Base-by-base conservation (phyloP, 2,329 filamentous ascomycete genomes). In the Penicillium hesseltinei region DNA sequence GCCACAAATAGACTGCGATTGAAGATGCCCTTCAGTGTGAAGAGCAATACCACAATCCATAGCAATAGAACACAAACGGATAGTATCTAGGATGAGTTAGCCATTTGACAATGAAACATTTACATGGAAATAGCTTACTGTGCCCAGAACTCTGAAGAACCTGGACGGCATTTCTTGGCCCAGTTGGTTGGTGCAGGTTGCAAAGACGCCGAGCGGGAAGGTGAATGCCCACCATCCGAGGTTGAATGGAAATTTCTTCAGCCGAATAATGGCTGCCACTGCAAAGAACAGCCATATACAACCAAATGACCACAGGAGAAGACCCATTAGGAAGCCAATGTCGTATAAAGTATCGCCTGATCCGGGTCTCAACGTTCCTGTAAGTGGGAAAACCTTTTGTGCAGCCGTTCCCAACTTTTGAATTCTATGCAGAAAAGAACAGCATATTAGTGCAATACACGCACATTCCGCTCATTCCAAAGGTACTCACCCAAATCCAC, bases 171-270 rank as follows among this genome's bases (percentile, higher is more conserved):
- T 36, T 29, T 29, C 42, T 45, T 10, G 9, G 10, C 25, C 42
- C 9, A 45, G 42, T 10, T 45, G 42, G 42, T 29, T 45, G 10
- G 42, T 45, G 17, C 42, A 45, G 17, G 27, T 45, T 13, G 42
- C 19, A 19, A 45, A 45, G 17, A 45, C 42, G 17, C 42, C 25
- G 25, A 45, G 42, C 25, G 42, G 42, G 42, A 45, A 45, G 17
- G 25, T 45, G n/a, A 43, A 51, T 17, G 25, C 38, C 49, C 49
- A 51, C 49, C 49, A 51, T 33, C 49, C 49, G 27, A 51, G 29
- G 21, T 51, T 45, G 42, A 45, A 45, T 45, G 42, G 42, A 45
- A 45, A 19, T 45, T 29, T 29, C 10, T 11, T 45, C 25, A 5
- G 19, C 9, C 42, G 42, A 29, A 45, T 29, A 29, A 45, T 29